These are phyloP conservation scores for Penicillium sp. DNA, from an alignment of 2,329 filamentous ascomycete species.

Conservation along the genomic window DNA sequence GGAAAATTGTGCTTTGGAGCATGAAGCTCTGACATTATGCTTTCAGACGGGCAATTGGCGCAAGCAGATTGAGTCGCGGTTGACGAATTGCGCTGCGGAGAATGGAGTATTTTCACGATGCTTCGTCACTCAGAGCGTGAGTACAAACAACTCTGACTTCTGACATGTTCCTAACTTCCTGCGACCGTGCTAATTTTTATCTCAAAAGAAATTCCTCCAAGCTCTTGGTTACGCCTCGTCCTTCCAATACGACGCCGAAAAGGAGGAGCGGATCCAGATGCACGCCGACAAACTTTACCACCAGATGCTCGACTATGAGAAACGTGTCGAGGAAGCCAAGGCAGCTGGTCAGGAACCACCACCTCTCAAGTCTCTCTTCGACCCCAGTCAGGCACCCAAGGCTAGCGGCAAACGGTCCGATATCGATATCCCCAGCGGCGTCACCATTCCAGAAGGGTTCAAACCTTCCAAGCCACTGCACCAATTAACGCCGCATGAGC, in stretches of 20 bases:
- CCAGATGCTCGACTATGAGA: slow-evolving; percentile 82
- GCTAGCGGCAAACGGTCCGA: slow-evolving; percentile 8
- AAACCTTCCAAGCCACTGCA: slow-evolving; percentile 44
- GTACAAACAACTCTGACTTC: slow-evolving; percentile 28
- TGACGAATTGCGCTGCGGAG: slow-evolving; percentile 82
- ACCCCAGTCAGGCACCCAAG: slow-evolving; percentile 35
- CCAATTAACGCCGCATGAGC: slow-evolving; percentile 51
- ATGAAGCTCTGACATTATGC: slow-evolving; percentile 81
- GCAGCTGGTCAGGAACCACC: slow-evolving; percentile 48
- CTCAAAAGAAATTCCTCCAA: slow-evolving; percentile 77
- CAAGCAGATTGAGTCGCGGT: slow-evolving; percentile 56
- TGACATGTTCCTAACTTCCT: too few species aligned
- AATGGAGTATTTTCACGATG: slow-evolving; percentile 81
- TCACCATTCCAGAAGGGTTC: slow-evolving; percentile 39
- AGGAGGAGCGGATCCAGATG: slow-evolving; percentile 91
- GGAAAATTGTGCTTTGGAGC: slow-evolving; percentile 91
- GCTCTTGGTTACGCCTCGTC: slow-evolving; percentile 83
- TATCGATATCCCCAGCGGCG: slow-evolving; percentile 42
- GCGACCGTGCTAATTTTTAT: background rate
- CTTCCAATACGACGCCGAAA: slow-evolving; percentile 64
- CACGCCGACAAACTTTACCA: slow-evolving; percentile 91
- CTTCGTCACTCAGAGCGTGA: slow-evolving; percentile 82
- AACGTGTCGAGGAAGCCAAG: slow-evolving; percentile 65
- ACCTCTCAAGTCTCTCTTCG: slow-evolving; percentile 50
- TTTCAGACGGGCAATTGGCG: slow-evolving; percentile 72